A percentile compares a stretch with the other conserved stretches of the same genome.
Evolutionary conservation across 2,329 filamentous ascomycete genomes (phyloP).

Genomic region (Helotiales sp.): DNA sequence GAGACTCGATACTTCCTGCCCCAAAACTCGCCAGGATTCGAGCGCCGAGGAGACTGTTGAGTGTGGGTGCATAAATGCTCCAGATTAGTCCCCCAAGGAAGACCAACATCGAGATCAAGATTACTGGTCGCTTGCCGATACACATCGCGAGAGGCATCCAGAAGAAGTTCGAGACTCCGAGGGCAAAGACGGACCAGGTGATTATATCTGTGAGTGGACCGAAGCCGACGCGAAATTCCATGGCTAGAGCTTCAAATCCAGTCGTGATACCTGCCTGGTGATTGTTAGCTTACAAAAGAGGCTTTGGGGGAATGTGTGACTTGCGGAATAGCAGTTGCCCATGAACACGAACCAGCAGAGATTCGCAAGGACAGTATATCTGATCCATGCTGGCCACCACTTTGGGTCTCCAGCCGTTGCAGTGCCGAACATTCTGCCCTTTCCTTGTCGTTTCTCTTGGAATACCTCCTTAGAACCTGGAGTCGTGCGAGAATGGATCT

Average conservation of each 20-base stretch:
- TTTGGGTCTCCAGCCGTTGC: slow-evolving; percentile 20
- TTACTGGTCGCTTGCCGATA: slow-evolving; percentile 39
- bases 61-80: slow-evolving; percentile 35
- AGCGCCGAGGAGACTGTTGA: slow-evolving; percentile 35
- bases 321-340: slow-evolving; percentile 15
- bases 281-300: background rate
- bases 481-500: background rate
- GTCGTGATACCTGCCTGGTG: slow-evolving; percentile 16
- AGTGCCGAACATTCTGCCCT: background rate
- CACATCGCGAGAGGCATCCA: slow-evolving; percentile 24
- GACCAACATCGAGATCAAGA: slow-evolving; percentile 35
- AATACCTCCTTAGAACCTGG: background rate
- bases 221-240: slow-evolving; percentile 19
- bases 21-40: slow-evolving; percentile 37
- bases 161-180: slow-evolving; percentile 22
- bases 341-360: slow-evolving; percentile 24
- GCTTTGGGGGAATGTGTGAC: background rate
- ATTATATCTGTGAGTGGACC: slow-evolving; percentile 18
- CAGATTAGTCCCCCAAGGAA: slow-evolving; percentile 36
- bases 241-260: slow-evolving; percentile 20
- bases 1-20: slow-evolving; percentile 31
- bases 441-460: background rate
- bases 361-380: slow-evolving; percentile 19
- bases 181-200: slow-evolving; percentile 24
- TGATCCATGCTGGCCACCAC: slow-evolving; percentile 25